These are phyloP conservation scores for Emmonsiellopsis sp. DNA, from an alignment of 2,329 filamentous ascomycete species.

Conservation along the genomic window DNA sequence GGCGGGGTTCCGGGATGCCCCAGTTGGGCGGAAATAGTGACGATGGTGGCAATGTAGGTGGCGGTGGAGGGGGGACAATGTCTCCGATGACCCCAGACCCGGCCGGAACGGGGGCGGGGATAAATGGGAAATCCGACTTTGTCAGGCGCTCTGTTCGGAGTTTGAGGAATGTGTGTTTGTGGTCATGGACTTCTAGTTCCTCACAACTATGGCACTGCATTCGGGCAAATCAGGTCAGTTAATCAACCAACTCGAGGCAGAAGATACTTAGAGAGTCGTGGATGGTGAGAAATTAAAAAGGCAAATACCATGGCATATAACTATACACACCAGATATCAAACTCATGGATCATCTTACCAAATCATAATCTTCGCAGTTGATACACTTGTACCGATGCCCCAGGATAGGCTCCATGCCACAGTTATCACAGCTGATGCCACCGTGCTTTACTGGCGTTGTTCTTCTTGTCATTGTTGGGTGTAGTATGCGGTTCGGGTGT, in stretches of 20 bases:
- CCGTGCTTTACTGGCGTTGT: neutral
- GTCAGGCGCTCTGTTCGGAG: neutral
- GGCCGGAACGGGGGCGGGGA: neutral
- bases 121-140: neutral
- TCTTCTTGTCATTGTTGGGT: neutral
- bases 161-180: constrained; percentile 5
- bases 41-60: too few relatives aligned
- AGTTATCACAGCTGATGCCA: constrained; percentile 6
- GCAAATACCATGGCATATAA: too few relatives aligned
- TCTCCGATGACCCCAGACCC: too few relatives aligned
- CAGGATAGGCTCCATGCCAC: neutral
- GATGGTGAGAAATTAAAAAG: too few relatives aligned
- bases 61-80: too few relatives aligned
- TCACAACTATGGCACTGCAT: constrained; percentile 3
- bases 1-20: neutral
- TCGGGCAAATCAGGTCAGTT: neutral
- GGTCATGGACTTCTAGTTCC: constrained; percentile 1
- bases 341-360: constrained; percentile 1
- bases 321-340: too few relatives aligned
- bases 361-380: constrained; percentile 6
- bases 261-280: neutral
- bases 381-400: constrained; percentile 7
- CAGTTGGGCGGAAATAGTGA: neutral
- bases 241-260: neutral
- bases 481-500: neutral